phyloP scores from a whole-genome alignment of 2,329 filamentous ascomycete genomes.

The Claviceps sp. region DNA sequence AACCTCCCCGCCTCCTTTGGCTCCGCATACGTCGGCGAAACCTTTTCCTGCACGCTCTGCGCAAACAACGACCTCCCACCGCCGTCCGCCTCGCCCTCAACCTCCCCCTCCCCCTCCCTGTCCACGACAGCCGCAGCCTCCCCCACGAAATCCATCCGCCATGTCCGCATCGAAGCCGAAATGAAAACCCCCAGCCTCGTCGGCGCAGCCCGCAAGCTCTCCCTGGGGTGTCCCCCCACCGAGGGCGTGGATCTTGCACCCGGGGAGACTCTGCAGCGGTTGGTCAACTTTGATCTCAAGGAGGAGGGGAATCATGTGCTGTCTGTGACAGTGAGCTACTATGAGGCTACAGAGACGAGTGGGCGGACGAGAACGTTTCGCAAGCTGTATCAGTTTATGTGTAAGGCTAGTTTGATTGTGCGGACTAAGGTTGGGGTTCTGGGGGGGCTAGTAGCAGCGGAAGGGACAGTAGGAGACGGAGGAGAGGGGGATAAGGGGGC shows the following conservation, averaged over 20 bases:
- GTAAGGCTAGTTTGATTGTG: constrained; percentile 79
- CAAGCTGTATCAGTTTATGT: constrained; percentile 94
- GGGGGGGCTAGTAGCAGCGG: neutral
- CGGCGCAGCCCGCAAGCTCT: constrained; percentile 46
- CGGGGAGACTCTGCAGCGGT: constrained; percentile 61
- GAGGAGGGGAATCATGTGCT: constrained; percentile 92
- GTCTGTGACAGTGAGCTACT: constrained; percentile 87
- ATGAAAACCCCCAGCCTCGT: constrained; percentile 73
- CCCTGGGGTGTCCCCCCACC: constrained; percentile 27
- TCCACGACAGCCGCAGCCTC: constrained; percentile 26
- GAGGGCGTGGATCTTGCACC: constrained; percentile 35
- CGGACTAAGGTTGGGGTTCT: constrained; percentile 64
- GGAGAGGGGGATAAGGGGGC: too few relatives aligned
- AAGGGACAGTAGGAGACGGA: too few relatives aligned
- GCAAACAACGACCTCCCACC: constrained; percentile 65
- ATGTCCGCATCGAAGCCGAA: constrained; percentile 74
- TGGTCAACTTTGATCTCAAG: constrained; percentile 76
- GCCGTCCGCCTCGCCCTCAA: neutral
- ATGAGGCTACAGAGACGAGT: constrained; percentile 62
- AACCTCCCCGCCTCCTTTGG: constrained; percentile 86
- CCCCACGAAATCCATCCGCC: constrained; percentile 47
- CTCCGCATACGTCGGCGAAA: constrained; percentile 89
- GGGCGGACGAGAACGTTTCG: constrained; percentile 72
- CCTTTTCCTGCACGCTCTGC: constrained; percentile 86
- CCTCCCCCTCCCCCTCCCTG: constrained; percentile 3